Evolutionary conservation across 495 filamentous ascomycete species (phyloP).

Genomic region (Aspergillus baeticus): DNA sequence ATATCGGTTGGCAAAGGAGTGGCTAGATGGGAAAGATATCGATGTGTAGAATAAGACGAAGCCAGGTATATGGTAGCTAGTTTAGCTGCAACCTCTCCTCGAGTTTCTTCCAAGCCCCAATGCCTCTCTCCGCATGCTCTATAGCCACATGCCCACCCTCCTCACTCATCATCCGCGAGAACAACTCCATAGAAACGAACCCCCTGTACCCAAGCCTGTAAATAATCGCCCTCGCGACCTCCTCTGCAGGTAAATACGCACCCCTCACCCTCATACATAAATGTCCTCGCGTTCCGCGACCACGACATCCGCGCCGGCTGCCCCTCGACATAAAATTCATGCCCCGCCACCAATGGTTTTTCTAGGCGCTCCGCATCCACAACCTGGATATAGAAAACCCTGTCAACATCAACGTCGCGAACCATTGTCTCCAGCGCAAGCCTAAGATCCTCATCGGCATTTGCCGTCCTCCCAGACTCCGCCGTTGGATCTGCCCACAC

Average conservation of each 20-base stretch:
- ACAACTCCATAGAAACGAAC: conserved; percentile 70
- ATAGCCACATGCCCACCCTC: conserved; percentile 49
- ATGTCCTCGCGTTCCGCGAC: conserved; percentile 70
- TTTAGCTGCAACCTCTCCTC: conserved; percentile 8
- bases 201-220: conserved; percentile 61
- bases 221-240: conserved; percentile 49
- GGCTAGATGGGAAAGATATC: conserved; percentile 45
- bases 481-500: conserved; percentile 67
- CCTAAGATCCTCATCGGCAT: conserved; percentile 57
- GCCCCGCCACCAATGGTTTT: conserved; percentile 53
- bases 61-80: not conserved
- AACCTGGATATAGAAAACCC: conserved; percentile 56
- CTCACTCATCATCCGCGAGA: conserved; percentile 57
- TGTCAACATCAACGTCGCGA: conserved; percentile 45
- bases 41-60: too few species aligned
- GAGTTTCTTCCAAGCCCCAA: conserved; percentile 52
- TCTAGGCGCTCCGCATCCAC: conserved; percentile 64
- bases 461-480: conserved; percentile 45
- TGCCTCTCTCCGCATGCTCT: conserved; percentile 60
- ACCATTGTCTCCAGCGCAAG: conserved; percentile 55
- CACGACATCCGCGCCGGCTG: conserved; percentile 72
- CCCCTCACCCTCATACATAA: conserved; percentile 66
- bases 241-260: conserved; percentile 58
- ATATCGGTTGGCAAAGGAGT: conserved; percentile 45
- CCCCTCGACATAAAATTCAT: conserved; percentile 59